Evolutionary conservation across 805 yeast species (phyloP), one percentile per base, ranked within the genome.

Genomic region (Saccharomyces paradoxus): DNA sequence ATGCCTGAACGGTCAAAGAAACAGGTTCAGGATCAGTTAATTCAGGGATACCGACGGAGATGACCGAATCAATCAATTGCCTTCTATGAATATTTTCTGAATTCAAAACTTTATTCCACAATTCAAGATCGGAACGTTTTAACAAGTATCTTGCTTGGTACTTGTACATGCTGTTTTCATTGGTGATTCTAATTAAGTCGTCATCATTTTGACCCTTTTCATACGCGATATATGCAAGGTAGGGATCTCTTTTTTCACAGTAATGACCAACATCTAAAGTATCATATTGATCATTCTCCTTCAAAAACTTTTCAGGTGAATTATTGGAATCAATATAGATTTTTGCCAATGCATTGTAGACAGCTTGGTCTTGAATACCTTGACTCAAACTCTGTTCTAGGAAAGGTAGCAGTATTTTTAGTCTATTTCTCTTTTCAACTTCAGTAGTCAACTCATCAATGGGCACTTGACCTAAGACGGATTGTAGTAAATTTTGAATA

Each of bases 171-270:
- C 94, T 82, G 72, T 94, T 94, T 67, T 94, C 98, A 71, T 94
- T 94, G 61, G 99, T 94, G 72, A 94, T 90, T 67, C 81, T 79
- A 65, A 94, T 82, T 66, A 94, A 81, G 71, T 94, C 99, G 55
- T 78, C 85, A 70, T 94, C 97, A 65, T 92, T 91, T 53, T 80
- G 77, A 68, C 99, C 99, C 75, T 91, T 92, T 58, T 95, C 96
- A 73, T 94, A 94, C 52, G 97, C 96, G 74, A 94, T 94, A 73
- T 89, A 94, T 29, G 99, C 99, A 70, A 94, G 78, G 75, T 89
- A 94, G 58, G 99, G 99, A 68, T 94, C 99, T 74, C 99, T 87
- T 82, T 89, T 92, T 75, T 94, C 99, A 80, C 99, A 94, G 78
- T 94, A 94, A 70, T 83, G 89, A 78, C 99, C 99, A 61, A 94